Conservation (phyloP, 2,329 filamentous ascomycete genomes). For the Colletotrichum caudatum region DNA sequence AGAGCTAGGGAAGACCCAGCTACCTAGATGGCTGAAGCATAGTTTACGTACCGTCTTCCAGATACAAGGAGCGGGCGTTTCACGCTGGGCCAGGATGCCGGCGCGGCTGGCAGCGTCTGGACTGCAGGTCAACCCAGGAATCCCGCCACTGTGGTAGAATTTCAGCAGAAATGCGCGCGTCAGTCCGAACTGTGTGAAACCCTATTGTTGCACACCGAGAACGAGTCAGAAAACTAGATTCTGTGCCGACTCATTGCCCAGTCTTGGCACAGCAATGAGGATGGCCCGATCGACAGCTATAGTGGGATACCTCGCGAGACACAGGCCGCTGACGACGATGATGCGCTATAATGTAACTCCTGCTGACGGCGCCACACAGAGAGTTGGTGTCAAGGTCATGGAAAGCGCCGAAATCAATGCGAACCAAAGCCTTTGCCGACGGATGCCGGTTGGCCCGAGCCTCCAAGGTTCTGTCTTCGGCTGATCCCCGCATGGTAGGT, state of each 20-base stretch:
- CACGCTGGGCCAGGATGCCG: neutral
- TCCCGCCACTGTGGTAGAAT: neutral
- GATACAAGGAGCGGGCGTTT: neutral
- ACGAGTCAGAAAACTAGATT: neutral
- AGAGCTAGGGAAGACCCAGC: fast-evolving
- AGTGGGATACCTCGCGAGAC: too few species aligned
- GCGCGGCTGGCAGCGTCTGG: neutral
- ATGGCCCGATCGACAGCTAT: too few species aligned
- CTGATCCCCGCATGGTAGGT: neutral
- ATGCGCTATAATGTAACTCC: too few species aligned
- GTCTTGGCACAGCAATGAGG: too few species aligned
- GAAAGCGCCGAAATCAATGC: neutral
- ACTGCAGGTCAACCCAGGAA: neutral
- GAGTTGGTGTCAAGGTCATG: neutral
- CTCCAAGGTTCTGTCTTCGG: neutral
- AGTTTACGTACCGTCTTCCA: neutral
- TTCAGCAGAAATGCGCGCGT: neutral
- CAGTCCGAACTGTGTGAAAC: neutral
- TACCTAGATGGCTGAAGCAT: neutral
- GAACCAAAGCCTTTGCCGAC: neutral
- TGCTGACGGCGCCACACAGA: neutral
- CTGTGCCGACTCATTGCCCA: neutral
- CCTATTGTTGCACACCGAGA: neutral
- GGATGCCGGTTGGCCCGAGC: neutral
- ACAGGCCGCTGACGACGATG: too few species aligned